These are phyloP conservation scores for Medicago arabica DNA, from an alignment of 306 rosid genomes.

Conservation along the genomic window DNA sequence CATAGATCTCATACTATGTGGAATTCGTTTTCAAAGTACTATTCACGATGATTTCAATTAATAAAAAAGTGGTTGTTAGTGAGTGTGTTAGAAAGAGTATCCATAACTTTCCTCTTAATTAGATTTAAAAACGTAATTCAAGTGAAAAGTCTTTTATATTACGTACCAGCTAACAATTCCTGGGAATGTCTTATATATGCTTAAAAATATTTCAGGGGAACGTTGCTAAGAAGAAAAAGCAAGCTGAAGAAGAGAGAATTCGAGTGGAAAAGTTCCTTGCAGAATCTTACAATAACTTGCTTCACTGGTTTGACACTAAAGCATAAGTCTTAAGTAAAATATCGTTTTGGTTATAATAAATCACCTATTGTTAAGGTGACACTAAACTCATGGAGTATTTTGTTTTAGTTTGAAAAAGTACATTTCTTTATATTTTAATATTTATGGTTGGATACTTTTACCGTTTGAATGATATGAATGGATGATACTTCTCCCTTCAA, in stretches of 20 bases:
- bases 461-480: too few species aligned
- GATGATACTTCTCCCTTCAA: background rate
- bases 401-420: background rate
- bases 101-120: too few species aligned
- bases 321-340: background rate
- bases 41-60: too few species aligned
- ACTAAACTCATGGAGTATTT: background rate
- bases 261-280: background rate
- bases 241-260: background rate
- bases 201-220: background rate
- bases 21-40: too few species aligned
- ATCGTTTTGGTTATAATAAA: too few species aligned
- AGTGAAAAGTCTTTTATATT: too few species aligned
- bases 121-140: too few species aligned
- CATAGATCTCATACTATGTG: too few species aligned
- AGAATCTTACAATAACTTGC: background rate
- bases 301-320: background rate
- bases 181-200: background rate
- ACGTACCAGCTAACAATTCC: too few species aligned
- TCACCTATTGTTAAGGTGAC: too few species aligned
- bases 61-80: too few species aligned
- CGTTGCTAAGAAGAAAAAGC: background rate
- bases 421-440: background rate
- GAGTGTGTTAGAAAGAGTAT: too few species aligned
- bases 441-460: background rate